Conservation (phyloP, 2,329 filamentous ascomycete species). For the Ramularia endophylla region DNA sequence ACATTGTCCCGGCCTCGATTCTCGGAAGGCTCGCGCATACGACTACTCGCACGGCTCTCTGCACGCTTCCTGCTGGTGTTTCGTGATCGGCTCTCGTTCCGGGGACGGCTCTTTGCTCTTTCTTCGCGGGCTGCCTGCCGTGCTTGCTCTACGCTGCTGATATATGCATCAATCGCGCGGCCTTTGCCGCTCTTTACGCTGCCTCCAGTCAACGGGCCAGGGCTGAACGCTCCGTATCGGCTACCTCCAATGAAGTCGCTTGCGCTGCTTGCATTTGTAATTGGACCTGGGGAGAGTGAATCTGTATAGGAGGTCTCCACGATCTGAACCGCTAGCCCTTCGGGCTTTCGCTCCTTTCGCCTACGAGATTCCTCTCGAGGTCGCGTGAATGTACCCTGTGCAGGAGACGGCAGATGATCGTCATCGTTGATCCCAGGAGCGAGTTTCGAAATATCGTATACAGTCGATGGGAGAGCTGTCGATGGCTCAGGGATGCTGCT, state of each 20-base stretch:
- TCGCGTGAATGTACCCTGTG: conserved; percentile 56
- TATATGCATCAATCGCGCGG: conserved; percentile 73
- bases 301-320: conserved; percentile 38
- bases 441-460: conserved; percentile 15
- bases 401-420: conserved; percentile 61
- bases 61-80: conserved; percentile 23
- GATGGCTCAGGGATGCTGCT: conserved; percentile 21
- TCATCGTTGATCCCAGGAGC: conserved; percentile 11
- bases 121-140: conserved; percentile 31
- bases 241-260: conserved; percentile 2
- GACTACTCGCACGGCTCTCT: conserved; percentile 36
- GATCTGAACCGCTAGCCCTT: conserved; percentile 53
- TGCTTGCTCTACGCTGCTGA: conserved; percentile 76
- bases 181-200: conserved; percentile 54
- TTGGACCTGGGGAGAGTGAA: conserved; percentile 14
- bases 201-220: conserved; percentile 31
- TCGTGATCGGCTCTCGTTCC: conserved; percentile 45
- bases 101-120: conserved; percentile 37
- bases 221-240: conserved; percentile 40
- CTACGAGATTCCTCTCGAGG: conserved; percentile 56
- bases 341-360: conserved; percentile 70
- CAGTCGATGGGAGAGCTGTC: conserved; percentile 20
- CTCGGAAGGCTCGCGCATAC: conserved; percentile 49
- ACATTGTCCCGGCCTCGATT: conserved; percentile 62
- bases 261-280: background rate